Conservation (phyloP, 768 basidiomycete genomes). For the Chalciporus pseudorubinellus region DNA sequence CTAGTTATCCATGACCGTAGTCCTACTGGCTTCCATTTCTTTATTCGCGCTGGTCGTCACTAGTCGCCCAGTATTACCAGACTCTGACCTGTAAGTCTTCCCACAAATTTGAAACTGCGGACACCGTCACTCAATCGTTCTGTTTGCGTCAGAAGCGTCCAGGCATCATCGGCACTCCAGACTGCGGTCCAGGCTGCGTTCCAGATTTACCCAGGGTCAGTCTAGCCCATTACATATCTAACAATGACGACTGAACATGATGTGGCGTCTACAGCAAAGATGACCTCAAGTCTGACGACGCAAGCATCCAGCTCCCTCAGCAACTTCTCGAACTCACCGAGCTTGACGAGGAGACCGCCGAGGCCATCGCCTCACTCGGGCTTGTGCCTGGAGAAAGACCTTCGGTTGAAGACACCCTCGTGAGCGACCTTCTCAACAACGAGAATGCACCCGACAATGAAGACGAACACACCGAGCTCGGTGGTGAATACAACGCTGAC, state of each 20-base stretch:
- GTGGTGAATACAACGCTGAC: neutral
- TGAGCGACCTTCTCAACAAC: constrained; percentile 22
- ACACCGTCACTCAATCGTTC: constrained; percentile 13
- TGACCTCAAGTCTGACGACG: constrained; percentile 17
- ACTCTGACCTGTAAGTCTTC: constrained; percentile 29
- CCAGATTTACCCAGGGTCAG: constrained; percentile 36
- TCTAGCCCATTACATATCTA: constrained; percentile 16
- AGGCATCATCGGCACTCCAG: constrained; percentile 24
- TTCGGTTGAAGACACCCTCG: constrained; percentile 24
- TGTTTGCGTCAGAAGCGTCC: constrained; percentile 11
- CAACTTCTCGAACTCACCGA: constrained; percentile 32
- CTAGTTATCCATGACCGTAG: constrained; percentile 33
- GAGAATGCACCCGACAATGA: constrained; percentile 23
- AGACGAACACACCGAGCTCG: neutral
- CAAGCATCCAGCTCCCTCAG: constrained; percentile 32
- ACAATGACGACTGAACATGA: constrained; percentile 12
- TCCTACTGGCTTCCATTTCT: constrained; percentile 38
- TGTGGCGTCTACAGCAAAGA: constrained; percentile 16
- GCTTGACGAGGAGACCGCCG: constrained; percentile 26
- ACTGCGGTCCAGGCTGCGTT: constrained; percentile 36
- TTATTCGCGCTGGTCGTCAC: constrained; percentile 46
- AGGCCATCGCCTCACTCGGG: constrained; percentile 30
- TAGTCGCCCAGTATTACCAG: constrained; percentile 37
- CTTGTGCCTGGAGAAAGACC: constrained; percentile 5
- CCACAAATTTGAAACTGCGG: constrained; percentile 2